phyloP scores from a whole-genome alignment of 2,329 filamentous ascomycete species.

The Aspergillus japonicus region DNA sequence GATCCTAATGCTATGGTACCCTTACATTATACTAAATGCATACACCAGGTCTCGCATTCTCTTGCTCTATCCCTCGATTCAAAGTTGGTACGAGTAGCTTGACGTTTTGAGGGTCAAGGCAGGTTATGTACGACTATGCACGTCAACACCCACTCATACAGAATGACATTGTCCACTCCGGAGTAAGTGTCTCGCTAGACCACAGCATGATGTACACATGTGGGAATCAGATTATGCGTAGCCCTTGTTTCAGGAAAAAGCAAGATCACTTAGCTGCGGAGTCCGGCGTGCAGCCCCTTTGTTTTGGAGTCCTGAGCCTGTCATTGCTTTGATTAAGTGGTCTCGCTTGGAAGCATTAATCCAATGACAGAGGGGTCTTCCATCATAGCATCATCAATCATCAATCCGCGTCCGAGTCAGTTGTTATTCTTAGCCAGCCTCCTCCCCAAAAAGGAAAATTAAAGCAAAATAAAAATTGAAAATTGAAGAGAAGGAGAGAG shows the following conservation, averaged over 20 bases:
- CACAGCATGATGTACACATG: not conserved
- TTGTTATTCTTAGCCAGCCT: not conserved
- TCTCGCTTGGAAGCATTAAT: not conserved
- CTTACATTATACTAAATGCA: not conserved
- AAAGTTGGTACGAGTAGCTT: not conserved
- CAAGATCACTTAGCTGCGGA: not conserved
- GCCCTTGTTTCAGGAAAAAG: conserved; percentile 5
- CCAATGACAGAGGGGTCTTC: conserved; percentile 1
- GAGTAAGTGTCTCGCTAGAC: not conserved
- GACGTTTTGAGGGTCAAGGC: not conserved
- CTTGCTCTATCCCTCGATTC: not conserved
- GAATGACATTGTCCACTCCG: not conserved
- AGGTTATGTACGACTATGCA: not conserved
- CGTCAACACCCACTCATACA: not conserved
- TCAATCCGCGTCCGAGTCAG: conserved; percentile 1
- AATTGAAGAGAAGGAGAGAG: too few relatives aligned
- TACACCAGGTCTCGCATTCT: not conserved
- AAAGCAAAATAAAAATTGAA: too few relatives aligned
- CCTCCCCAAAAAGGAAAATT: too few relatives aligned
- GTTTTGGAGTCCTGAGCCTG: conserved; percentile 1
- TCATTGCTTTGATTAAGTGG: conserved; percentile 1
- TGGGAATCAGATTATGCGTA: conserved; percentile 5
- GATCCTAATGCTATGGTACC: not conserved
- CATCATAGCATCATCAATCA: not conserved
- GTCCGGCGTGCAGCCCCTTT: not conserved